Base-by-base conservation (phyloP, 331 rosid genomes). In the Quercus lobata region DNA sequence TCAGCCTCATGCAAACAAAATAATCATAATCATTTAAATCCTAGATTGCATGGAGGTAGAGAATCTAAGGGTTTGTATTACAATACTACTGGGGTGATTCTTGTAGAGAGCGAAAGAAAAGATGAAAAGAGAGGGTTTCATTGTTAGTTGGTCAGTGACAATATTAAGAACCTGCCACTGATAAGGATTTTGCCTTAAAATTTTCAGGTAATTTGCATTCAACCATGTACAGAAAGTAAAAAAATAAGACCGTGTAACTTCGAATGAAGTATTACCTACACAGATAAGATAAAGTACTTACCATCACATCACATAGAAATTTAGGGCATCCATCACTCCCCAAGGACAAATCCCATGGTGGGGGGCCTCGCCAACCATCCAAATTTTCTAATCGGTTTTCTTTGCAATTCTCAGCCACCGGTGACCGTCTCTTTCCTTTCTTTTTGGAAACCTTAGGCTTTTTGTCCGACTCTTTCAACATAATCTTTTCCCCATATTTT, bases 281-380 rank as follows among this genome's bases (percentile, higher is more conserved):
- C 24, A 66, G 55, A 83, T 75, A 16, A 69, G 80, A 65, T 62
- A 52, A 22, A 65, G 52, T 68, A 35, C 83, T 83, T 87, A 94
- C 98, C 97, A 94, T 94, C 65, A 91, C 93, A 69, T 92, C 99
- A 52, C 97, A 95, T 32, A 95, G 84, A 89, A 95, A 93, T 87
- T 89, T 90, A 41, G 99, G 97, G 84, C 62, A 78, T 82, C 96
- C 97, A 85, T 92, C 87, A 27, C 94, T 97, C 25, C 97, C 94
- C 52, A 85, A 53, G n/a, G 89, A 81, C 54, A 82, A 82, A 82
- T 93, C 97, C 97, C 96, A 95, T 70, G 94, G 94, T 35, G 91
- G 81, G 4, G 82, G 87, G 19, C 96, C 97, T 76, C 76, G 87
- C 96, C 93, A 89, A 57, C 84, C 92, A 77, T 90, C 93, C 72